Percentiles rank a stretch among this genome's conserved stretches.
These are phyloP conservation scores for Vinca minor DNA, from an alignment of 257 asterid genomes.

Conservation along the genomic window DNA sequence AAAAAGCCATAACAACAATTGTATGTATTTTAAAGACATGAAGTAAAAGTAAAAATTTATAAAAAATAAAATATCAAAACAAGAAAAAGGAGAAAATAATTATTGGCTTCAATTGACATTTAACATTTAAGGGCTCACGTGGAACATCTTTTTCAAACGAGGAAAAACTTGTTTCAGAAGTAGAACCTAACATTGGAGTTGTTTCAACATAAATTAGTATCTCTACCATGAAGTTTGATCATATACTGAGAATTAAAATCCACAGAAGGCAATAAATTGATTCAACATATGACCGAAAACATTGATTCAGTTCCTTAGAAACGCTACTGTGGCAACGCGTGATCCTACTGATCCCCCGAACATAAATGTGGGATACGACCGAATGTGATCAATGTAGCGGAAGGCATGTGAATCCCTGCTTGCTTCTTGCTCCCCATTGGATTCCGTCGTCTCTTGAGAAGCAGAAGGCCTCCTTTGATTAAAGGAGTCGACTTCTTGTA, in stretches of 20 bases:
- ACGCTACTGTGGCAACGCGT: constrained; percentile 93
- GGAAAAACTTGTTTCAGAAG: not conserved
- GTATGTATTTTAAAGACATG: too few relatives aligned
- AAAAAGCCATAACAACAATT: too few relatives aligned
- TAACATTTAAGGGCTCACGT: too few relatives aligned
- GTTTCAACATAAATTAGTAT: not conserved
- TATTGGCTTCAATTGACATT: too few relatives aligned
- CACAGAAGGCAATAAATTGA: not conserved
- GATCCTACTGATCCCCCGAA: constrained; percentile 93
- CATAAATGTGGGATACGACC: constrained; percentile 76
- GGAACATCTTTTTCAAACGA: not conserved
- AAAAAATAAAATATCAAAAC: too few relatives aligned
- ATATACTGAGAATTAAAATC: not conserved
- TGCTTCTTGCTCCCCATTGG: constrained; percentile 27
- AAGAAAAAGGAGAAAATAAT: too few relatives aligned
- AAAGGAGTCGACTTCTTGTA: constrained; percentile 74
- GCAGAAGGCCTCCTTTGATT: constrained; percentile 53
- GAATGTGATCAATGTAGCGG: constrained; percentile 68
- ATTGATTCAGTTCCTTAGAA: constrained; percentile 53
- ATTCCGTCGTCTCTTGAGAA: constrained; percentile 35
- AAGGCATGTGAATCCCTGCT: constrained; percentile 40
- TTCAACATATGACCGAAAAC: not conserved
- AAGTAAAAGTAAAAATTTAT: too few relatives aligned
- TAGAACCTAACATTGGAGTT: not conserved
- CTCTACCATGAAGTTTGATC: not conserved